Percentiles rank a stretch among this genome's conserved stretches.
These are phyloP conservation scores for Botrytis byssoidea DNA, from an alignment of 2,329 filamentous ascomycete species.

Conservation along the genomic window DNA sequence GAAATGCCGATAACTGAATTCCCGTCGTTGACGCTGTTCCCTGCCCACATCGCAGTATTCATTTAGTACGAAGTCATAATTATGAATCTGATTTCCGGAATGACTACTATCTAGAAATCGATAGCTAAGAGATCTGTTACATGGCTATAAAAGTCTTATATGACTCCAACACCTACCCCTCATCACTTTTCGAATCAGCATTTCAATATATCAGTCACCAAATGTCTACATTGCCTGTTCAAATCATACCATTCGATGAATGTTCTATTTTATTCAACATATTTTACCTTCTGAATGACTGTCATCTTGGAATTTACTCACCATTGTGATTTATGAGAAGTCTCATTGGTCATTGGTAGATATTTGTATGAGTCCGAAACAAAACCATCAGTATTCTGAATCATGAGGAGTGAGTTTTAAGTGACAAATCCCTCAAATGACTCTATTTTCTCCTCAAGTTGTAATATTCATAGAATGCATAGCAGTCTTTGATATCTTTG, in stretches of 20 bases:
- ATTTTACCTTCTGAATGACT: neutral
- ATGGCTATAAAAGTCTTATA: neutral
- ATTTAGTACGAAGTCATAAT: neutral
- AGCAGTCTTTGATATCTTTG: neutral
- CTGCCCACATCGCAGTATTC: neutral
- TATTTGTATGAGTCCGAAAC: neutral
- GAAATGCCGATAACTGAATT: neutral
- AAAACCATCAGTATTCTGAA: neutral
- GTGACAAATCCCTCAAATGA: neutral
- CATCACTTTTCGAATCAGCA: neutral
- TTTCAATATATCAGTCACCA: neutral
- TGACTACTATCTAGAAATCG: neutral
- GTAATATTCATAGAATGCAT: neutral
- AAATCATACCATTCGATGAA: neutral
- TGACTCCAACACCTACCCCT: neutral
- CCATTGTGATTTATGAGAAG: neutral
- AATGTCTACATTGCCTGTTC: neutral
- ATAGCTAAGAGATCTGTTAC: neutral
- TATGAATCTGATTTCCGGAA: neutral
- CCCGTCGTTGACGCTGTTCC: neutral
- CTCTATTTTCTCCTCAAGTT: neutral
- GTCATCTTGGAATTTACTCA: neutral
- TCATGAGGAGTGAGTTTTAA: neutral
- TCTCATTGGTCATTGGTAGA: neutral
- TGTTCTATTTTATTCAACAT: neutral